Evolutionary conservation across 2,329 filamentous ascomycete genomes (phyloP).

Genomic region (Chaetomium strumarium): DNA sequence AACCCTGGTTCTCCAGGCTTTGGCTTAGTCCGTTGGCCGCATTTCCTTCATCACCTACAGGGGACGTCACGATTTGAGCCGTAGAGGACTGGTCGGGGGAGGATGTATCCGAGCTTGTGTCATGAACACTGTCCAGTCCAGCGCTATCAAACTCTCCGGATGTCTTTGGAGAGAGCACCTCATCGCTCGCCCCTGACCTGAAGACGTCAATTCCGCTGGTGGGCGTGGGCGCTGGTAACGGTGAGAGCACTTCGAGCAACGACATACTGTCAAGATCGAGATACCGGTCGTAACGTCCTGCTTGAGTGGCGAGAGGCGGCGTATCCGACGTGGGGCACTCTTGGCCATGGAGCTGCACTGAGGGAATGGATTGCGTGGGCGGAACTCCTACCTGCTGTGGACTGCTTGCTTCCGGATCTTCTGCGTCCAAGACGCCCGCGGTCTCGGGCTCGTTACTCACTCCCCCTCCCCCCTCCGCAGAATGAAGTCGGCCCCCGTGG

Average conservation of each 20-base stretch:
- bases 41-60: background rate
- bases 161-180: slow-evolving; percentile 4
- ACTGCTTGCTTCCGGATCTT: too few relatives aligned
- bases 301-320: background rate
- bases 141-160: background rate
- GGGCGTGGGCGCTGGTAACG: too few relatives aligned
- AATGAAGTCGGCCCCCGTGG: background rate
- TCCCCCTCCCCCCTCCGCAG: background rate
- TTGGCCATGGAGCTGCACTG: background rate
- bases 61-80: background rate
- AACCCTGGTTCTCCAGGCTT: background rate
- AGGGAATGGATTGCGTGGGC: background rate
- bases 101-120: background rate
- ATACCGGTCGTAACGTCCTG: background rate
- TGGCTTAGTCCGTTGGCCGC: background rate
- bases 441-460: background rate
- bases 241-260: background rate
- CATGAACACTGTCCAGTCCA: background rate
- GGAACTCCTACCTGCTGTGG: background rate
- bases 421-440: too few relatives aligned
- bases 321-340: background rate
- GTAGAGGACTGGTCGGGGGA: background rate
- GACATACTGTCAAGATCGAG: slow-evolving; percentile 1
- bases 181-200: slow-evolving; percentile 10
- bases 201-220: background rate